Percentiles rank a stretch among this genome's conserved stretches.
Conservation (phyloP, 169 alveolate genomes). For the Cryptosporidium tyzzeri region DNA sequence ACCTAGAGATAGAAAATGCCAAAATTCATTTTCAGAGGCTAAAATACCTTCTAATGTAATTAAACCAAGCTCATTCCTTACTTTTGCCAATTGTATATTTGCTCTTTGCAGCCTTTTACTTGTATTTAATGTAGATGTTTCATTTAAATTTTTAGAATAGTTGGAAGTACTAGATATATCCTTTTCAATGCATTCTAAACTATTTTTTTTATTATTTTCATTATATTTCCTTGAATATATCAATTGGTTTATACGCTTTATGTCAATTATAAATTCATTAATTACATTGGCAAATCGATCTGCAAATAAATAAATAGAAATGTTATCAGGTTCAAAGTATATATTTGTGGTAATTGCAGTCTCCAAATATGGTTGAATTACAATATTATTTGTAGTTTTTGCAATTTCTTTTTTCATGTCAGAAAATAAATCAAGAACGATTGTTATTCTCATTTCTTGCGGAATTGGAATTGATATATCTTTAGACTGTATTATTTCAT, state of each 20-base stretch:
- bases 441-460: slow-evolving; percentile 48
- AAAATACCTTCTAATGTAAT: slow-evolving; percentile 60
- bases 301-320: neutral
- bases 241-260: slow-evolving; percentile 40
- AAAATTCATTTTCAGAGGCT: slow-evolving; percentile 47
- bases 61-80: slow-evolving; percentile 53
- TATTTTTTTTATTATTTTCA: slow-evolving; percentile 7
- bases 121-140: neutral
- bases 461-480: slow-evolving; percentile 72
- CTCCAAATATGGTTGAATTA: slow-evolving; percentile 31
- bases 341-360: slow-evolving; percentile 35
- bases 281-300: slow-evolving; percentile 28
- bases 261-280: slow-evolving; percentile 52
- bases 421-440: slow-evolving; percentile 63
- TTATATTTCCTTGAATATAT: slow-evolving; percentile 47
- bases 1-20: slow-evolving; percentile 63
- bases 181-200: neutral
- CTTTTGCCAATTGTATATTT: slow-evolving; percentile 16
- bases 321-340: neutral
- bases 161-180: neutral
- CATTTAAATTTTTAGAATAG: neutral
- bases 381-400: neutral
- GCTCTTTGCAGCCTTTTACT: slow-evolving; percentile 20
- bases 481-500: slow-evolving; percentile 53
- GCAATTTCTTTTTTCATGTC: slow-evolving; percentile 49